Percentiles rank a stretch among this genome's conserved stretches.
Conservation (phyloP, 192 early-diverging fungal genomes). For the Backusella tarrabulga region DNA sequence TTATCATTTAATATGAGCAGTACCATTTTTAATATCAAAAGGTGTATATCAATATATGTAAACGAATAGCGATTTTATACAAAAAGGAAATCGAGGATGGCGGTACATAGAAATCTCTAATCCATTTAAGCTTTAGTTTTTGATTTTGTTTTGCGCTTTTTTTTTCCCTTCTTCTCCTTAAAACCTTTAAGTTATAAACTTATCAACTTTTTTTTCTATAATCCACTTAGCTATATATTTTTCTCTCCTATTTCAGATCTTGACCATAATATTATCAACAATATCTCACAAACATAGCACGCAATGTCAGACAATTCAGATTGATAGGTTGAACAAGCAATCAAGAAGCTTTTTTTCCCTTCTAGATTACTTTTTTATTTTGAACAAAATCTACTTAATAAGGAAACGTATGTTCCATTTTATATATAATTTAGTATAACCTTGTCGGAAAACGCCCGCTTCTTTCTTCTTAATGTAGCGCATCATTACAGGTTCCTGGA, state of each 20-base stretch:
- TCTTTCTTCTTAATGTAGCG: not conserved
- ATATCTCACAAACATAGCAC: not conserved
- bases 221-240: not conserved
- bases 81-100: too few relatives aligned
- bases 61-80: too few relatives aligned
- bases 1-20: not conserved
- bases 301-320: not conserved
- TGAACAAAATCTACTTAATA: not conserved
- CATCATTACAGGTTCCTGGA: too few relatives aligned
- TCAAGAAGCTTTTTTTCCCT: not conserved
- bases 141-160: too few relatives aligned
- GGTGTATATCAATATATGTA: too few relatives aligned
- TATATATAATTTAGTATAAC: not conserved
- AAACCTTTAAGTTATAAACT: not conserved
- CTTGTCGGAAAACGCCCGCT: not conserved
- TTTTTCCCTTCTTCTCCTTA: not conserved
- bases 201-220: not conserved
- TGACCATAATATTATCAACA: not conserved
- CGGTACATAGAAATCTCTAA: not conserved
- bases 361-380: not conserved
- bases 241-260: not conserved
- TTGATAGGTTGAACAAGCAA: not conserved
- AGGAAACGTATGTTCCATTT: not conserved
- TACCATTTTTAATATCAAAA: not conserved
- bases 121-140: not conserved